A percentile compares a stretch with the other conserved stretches of the same genome.
phyloP scores from a whole-genome alignment of 768 basidiomycete species.

The Rhodotorula graminis region DNA sequence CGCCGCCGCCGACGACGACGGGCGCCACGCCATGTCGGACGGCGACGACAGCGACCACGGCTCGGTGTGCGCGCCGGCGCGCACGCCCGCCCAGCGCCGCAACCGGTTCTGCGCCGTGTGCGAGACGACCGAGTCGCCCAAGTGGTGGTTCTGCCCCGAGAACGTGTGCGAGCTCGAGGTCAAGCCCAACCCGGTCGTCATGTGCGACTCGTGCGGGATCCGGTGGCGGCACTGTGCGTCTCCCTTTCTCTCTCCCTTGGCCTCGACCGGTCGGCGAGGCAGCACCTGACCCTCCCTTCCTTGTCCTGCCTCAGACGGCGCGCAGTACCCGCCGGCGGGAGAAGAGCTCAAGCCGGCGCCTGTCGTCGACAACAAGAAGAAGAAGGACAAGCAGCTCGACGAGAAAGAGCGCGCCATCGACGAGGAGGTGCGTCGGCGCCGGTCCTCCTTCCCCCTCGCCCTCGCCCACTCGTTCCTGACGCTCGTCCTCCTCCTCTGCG shows the following conservation, averaged over 20 bases:
- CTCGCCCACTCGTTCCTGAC: background rate
- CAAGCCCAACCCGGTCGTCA: conserved; percentile 24
- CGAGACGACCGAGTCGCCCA: conserved; percentile 8
- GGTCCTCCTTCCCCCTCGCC: too few species aligned
- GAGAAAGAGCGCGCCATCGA: background rate
- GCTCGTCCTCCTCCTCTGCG: background rate
- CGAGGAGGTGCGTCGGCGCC: too few species aligned
- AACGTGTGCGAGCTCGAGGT: conserved; percentile 25
- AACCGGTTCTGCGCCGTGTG: conserved; percentile 40
- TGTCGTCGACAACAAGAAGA: background rate
- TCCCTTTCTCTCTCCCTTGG: too few species aligned
- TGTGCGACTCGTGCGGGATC: conserved; percentile 40
- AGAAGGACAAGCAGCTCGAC: background rate
- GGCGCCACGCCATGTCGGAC: background rate
- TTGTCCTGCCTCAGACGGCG: conserved; percentile 23
- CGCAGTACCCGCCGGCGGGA: conserved; percentile 29
- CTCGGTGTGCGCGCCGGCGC: conserved; percentile 23
- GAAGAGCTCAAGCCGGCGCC: conserved; percentile 24
- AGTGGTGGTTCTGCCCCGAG: conserved; percentile 42
- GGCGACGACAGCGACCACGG: conserved; percentile 30
- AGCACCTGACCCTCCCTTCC: too few species aligned
- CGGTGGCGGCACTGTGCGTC: conserved; percentile 43
- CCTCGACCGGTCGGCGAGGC: too few species aligned
- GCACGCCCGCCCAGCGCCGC: conserved; percentile 7
- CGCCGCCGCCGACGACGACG: conserved; percentile 5